phyloP scores from a whole-genome alignment of 805 yeast species.

The Yamadazyma olivae region DNA sequence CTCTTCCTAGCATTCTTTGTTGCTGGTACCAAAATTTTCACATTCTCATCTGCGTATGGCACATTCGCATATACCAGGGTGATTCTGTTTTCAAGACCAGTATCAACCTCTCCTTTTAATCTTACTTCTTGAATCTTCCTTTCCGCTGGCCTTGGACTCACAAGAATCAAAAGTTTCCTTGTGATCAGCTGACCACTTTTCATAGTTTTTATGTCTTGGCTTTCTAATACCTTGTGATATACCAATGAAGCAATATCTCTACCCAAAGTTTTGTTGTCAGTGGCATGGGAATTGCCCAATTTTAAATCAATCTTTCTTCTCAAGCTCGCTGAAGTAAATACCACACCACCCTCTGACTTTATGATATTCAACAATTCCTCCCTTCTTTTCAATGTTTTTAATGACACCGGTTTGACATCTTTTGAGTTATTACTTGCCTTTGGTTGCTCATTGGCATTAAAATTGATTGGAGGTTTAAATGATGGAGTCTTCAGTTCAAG shows the following conservation, averaged over 20 bases:
- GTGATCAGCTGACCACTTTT: slow-evolving; percentile 25
- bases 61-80: not conserved
- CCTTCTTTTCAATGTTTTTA: slow-evolving; percentile 30
- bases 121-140: slow-evolving; percentile 25
- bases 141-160: slow-evolving; percentile 27
- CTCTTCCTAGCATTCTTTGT: slow-evolving; percentile 14
- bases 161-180: slow-evolving; percentile 29
- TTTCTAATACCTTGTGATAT: slow-evolving; percentile 18
- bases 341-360: slow-evolving; percentile 36
- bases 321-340: slow-evolving; percentile 30
- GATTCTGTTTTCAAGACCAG: slow-evolving; percentile 13
- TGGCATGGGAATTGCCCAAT: slow-evolving; percentile 24
- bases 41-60: slow-evolving; percentile 3
- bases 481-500: not conserved
- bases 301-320: slow-evolving; percentile 28
- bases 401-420: slow-evolving; percentile 2
- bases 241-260: slow-evolving; percentile 34
- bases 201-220: slow-evolving; percentile 20
- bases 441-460: not conserved
- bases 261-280: slow-evolving; percentile 38
- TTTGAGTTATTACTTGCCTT: not conserved
- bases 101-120: slow-evolving; percentile 23
- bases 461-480: not conserved
- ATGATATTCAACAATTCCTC: slow-evolving; percentile 26
- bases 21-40: slow-evolving; percentile 3